Percentiles rank a stretch among this genome's conserved stretches.
phyloP scores from a whole-genome alignment of 768 basidiomycete species.

The Kwoniella heveanensis region DNA sequence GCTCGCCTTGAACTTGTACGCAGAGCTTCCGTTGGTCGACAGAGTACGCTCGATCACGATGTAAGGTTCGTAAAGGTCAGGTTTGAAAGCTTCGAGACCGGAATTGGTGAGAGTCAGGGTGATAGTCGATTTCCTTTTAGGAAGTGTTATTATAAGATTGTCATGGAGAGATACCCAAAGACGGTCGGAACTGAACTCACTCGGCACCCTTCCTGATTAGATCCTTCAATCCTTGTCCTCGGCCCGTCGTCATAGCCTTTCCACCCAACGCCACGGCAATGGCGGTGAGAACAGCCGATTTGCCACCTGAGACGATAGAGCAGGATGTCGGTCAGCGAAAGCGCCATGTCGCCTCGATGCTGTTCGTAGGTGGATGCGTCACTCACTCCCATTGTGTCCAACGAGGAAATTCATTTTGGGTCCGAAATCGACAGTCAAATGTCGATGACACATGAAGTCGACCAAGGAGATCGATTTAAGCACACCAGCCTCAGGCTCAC shows the following conservation, averaged over 20 bases:
- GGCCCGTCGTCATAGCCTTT: conserved; percentile 86
- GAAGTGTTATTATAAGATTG: background rate
- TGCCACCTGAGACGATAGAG: no score
- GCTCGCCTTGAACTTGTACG: conserved; percentile 76
- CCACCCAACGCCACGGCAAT: conserved; percentile 92
- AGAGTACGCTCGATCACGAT: conserved; percentile 84
- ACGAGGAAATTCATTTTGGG: conserved; percentile 97
- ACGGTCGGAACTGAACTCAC: conserved; percentile 59
- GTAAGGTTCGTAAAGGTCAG: conserved; percentile 78
- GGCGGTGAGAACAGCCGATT: conserved; percentile 90
- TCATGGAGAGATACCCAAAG: background rate
- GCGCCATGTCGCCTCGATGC: background rate
- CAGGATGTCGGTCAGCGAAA: no score
- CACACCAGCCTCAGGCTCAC: conserved; percentile 85
- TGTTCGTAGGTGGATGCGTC: background rate
- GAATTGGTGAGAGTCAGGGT: conserved; percentile 82
- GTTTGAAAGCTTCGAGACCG: conserved; percentile 85
- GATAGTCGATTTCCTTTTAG: conserved; percentile 70
- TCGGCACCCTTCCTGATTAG: conserved; percentile 81
- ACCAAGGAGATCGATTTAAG: conserved; percentile 67
- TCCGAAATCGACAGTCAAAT: conserved; percentile 78
- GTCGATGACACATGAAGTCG: conserved; percentile 96
- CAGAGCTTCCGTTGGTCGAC: conserved; percentile 70
- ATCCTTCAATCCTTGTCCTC: conserved; percentile 78
- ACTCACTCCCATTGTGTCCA: conserved; percentile 90